phyloP scores from a whole-genome alignment of 1,284 basidiomycete genomes.

The Ustilago trichophora region DNA sequence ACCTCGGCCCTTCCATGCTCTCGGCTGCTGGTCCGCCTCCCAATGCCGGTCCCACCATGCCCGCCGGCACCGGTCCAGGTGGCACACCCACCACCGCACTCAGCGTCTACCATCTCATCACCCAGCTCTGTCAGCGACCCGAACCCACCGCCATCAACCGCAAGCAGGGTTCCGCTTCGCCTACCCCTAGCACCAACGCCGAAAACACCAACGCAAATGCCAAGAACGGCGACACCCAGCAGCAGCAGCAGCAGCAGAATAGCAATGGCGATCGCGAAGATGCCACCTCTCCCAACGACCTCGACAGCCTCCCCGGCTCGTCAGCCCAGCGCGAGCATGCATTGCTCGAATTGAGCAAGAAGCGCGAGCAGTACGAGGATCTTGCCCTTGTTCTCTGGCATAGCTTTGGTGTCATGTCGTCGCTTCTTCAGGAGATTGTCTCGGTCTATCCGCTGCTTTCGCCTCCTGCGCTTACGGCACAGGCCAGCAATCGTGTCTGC shows the following conservation, averaged over 20 bases:
- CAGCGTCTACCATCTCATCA: conserved; percentile 64
- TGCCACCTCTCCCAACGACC: conserved; percentile 13
- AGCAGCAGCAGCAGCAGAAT: neutral
- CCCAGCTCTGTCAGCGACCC: conserved; percentile 65
- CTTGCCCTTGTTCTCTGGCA: conserved; percentile 98
- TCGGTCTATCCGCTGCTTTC: conserved; percentile 97
- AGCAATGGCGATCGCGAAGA: conserved; percentile 11
- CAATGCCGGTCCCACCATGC: conserved; percentile 53
- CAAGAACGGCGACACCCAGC: neutral
- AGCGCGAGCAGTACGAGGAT: conserved; percentile 98
- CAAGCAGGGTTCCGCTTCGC: conserved; percentile 22
- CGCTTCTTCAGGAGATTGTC: conserved; percentile 95
- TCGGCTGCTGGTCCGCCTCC: conserved; percentile 56
- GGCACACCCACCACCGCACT: conserved; percentile 63
- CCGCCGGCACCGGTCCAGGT: conserved; percentile 57
- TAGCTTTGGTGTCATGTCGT: conserved; percentile 99
- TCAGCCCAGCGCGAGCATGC: conserved; percentile 63
- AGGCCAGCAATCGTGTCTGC: conserved; percentile 98
- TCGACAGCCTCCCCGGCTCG: conserved; percentile 54
- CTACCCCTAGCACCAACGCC: neutral
- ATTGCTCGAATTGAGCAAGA: conserved; percentile 93
- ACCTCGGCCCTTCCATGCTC: conserved; percentile 57
- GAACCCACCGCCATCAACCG: conserved; percentile 35
- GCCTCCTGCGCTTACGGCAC: conserved; percentile 94
- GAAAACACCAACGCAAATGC: neutral